These are phyloP conservation scores for Trametes cingulata DNA, from an alignment of 768 basidiomycete genomes.

Conservation along the genomic window DNA sequence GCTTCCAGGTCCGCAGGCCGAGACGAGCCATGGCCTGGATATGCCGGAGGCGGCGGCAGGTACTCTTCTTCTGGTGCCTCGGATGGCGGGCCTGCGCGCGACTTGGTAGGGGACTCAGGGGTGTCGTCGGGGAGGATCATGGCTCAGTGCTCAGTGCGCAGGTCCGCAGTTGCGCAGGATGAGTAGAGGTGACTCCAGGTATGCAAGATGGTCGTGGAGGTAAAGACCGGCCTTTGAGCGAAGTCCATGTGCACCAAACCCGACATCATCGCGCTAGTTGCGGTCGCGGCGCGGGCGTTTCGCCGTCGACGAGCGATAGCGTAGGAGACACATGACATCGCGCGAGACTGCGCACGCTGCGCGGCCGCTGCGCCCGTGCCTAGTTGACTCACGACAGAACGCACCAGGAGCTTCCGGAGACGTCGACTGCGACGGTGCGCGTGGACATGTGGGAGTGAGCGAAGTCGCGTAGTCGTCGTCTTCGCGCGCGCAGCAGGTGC, in stretches of 20 bases:
- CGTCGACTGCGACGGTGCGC: neutral
- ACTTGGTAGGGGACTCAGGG: conserved; percentile 26
- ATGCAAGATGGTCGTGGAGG: neutral
- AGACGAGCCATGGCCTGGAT: conserved; percentile 18
- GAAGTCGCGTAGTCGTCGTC: neutral
- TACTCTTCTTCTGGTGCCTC: conserved; percentile 6
- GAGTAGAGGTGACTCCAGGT: neutral
- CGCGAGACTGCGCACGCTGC: conserved; percentile 8
- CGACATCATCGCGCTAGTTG: neutral
- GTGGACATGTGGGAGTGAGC: neutral
- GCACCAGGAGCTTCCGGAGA: neutral
- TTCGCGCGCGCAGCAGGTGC: conserved; percentile 1
- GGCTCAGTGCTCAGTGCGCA: neutral
- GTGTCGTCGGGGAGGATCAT: conserved; percentile 32
- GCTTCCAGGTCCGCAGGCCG: neutral
- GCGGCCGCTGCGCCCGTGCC: conserved; percentile 13
- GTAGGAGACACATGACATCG: conserved; percentile 2
- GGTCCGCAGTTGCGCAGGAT: neutral
- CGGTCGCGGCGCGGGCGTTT: neutral
- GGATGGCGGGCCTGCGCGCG: conserved; percentile 12
- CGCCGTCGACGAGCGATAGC: neutral
- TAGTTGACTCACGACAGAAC: neutral
- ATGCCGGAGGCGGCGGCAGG: conserved; percentile 25
- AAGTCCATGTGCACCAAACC: neutral
- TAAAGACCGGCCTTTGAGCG: neutral